Base-by-base conservation (phyloP, 2,329 filamentous ascomycete genomes). In the Chaetothyriales sp. region DNA sequence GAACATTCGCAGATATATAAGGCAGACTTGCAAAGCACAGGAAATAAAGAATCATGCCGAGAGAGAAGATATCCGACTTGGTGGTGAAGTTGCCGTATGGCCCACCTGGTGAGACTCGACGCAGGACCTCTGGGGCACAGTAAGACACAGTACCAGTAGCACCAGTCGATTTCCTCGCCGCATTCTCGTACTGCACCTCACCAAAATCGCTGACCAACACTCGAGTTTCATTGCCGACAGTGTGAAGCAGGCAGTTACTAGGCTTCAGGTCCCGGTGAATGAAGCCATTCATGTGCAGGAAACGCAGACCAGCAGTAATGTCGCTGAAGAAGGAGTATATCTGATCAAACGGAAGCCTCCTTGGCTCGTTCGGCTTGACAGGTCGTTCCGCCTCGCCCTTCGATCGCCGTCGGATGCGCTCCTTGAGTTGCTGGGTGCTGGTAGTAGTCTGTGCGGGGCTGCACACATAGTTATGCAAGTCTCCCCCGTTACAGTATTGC, bases 1-100 rank as follows among this genome's bases (percentile, higher is more conserved):
- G 74, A 2, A 83, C 76, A 63, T 96, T 90, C 49, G 89, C 86
- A 59, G 83, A 85, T 20, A 70, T 74, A 63, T 96, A 98, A 0
- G 92, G 92, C 9, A 98, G 74, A 46, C 83, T 77, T 1, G 84
- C 86, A 64, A 98, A 98, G 65, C 92, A 98, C 75, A 98, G 84
- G 63, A 98, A 98, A 66, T 96, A 94, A 2, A 98, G 75, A 51
- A 96, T 96, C 90, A 98, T 95, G 47, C 92, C 92, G 0, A 98
- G 72, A 1, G 89, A 95, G 66, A 98, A 98, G n/a, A 98, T 84
- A 62, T 98, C 92, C 0, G 89, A 95, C 63, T 96, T 98, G 22
- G 86, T 89, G 0, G 88, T 95, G 62, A 98, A 98, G 63, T 96
- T 95, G 6, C 85, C 88, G 60, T 86, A 90, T 0, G 76, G 76